Evolutionary conservation across 176 grass and related monocot genomes (phyloP), one percentile per base, ranked within the genome.

Genomic region (Pharus latifolius): DNA sequence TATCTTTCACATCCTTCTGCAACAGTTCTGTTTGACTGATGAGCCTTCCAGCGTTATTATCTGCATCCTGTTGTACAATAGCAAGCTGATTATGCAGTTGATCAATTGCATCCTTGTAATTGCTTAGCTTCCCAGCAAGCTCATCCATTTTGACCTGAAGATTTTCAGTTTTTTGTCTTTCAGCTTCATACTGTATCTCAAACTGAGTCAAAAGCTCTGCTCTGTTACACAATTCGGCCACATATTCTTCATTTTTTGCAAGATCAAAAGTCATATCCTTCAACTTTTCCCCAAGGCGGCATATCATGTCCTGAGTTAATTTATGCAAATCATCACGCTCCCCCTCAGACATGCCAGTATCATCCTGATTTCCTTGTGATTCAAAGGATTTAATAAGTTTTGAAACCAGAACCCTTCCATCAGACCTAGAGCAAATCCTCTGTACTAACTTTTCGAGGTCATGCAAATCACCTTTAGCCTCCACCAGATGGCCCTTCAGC

Each of bases 381-480:
- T 98, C 94, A 43, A 90, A 98, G 72, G 94, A 85, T 35, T 93
- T 82, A 49, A 98, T 91, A 69, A 98, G 89, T 71, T 93, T 90
- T 38, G 94, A 85, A 57, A 98, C 85, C 14, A 88, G 81, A 62
- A 71, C 81, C 58, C 75, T 83, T 27, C 85, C 85, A 76, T 67
- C 71, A 5, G 87, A 83, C 56, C 76, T 69, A 64, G 60, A 89
- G 19, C 76, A 83, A 74, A 93, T 55, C 60, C 71, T 82, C 67
- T 98, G 74, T 38, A 98, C 48, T 69, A 88, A 86, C 56, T 68
- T 88, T 81, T 87, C 79, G 78, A 98, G 85, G 41, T 90, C 83
- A 62, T 57, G 58, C 52, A 98, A 74, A 77, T 90, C 83, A 74
- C 33, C 50, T 74, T 88, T 88, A 7, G 89, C 80, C 54, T 85